These are phyloP conservation scores for Blastomyces parvus DNA, from an alignment of 2,329 filamentous ascomycete genomes.

Conservation along the genomic window DNA sequence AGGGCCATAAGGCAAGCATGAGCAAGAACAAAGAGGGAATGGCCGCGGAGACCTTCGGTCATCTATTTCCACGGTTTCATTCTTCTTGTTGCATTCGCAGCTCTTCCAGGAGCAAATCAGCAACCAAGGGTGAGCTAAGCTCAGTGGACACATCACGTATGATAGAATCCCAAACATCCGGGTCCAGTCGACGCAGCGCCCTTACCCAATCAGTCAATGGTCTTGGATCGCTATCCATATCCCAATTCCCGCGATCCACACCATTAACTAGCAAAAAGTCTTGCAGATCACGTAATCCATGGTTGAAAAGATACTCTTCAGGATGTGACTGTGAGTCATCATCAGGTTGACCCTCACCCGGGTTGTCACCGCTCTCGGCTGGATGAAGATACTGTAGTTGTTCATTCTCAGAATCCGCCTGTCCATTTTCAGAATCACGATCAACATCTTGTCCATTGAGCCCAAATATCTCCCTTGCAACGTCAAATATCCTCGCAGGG, in stretches of 20 bases:
- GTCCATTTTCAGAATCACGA: neutral
- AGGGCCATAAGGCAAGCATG: neutral
- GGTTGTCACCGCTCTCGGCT: neutral
- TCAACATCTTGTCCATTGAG: neutral
- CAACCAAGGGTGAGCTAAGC: slow-evolving; percentile 20
- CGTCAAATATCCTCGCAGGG: neutral
- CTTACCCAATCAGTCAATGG: slow-evolving; percentile 31
- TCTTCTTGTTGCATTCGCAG: slow-evolving; percentile 22
- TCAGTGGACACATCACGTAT: slow-evolving; percentile 19
- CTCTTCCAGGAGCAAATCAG: slow-evolving; percentile 31
- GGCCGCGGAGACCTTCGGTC: neutral
- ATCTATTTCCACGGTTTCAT: neutral
- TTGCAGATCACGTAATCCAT: slow-evolving; percentile 28
- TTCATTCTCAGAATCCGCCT: slow-evolving; percentile 1
- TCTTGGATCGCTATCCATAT: slow-evolving; percentile 26
- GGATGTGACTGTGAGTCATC: slow-evolving; percentile 14
- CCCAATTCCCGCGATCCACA: slow-evolving; percentile 36
- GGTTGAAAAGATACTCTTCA: slow-evolving; percentile 17
- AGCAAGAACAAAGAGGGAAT: neutral
- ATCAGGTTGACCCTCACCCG: slow-evolving; percentile 4
- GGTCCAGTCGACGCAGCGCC: slow-evolving; percentile 23
- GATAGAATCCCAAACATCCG: slow-evolving; percentile 22
- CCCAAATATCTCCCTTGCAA: slow-evolving; percentile 5
- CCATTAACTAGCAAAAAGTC: slow-evolving; percentile 32
- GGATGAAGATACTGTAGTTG: neutral